phyloP scores from a whole-genome alignment of 345 rosid genomes.

The Raphanus raphanistrum region DNA sequence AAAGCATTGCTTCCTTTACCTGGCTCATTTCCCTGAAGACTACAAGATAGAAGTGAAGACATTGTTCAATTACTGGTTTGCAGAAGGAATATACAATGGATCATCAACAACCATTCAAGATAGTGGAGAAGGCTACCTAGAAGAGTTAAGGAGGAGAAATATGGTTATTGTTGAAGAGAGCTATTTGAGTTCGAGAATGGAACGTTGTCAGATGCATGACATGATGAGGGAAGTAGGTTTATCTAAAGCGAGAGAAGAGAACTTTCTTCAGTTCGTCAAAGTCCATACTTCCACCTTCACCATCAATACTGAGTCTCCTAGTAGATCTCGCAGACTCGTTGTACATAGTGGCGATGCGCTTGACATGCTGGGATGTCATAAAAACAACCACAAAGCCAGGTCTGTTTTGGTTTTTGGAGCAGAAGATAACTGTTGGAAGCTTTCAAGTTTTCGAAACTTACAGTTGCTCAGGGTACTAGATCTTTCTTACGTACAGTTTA shows the following conservation, averaged over 20 bases:
- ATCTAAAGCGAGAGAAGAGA: constrained; percentile 19
- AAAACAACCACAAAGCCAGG: background rate
- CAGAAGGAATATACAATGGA: constrained; percentile 40
- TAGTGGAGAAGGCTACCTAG: constrained; percentile 30
- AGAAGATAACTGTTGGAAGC: background rate
- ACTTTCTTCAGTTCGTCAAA: constrained; percentile 1
- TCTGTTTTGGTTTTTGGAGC: background rate
- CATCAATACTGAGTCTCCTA: constrained; percentile 12
- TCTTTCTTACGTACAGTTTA: background rate
- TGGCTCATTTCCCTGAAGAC: constrained; percentile 28
- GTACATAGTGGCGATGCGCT: background rate
- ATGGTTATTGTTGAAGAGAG: constrained; percentile 39
- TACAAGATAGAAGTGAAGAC: constrained; percentile 22
- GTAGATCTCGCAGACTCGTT: constrained; percentile 13
- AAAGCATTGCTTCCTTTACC: constrained; percentile 33
- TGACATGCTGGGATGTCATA: background rate
- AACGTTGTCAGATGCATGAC: constrained; percentile 28
- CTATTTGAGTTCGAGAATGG: background rate
- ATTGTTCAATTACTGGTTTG: constrained; percentile 43
- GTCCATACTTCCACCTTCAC: background rate
- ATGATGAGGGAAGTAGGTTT: constrained; percentile 35
- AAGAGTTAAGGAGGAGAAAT: constrained; percentile 33
- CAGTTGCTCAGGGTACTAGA: constrained; percentile 32
- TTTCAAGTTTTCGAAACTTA: constrained; percentile 9
- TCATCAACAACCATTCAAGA: constrained; percentile 19